Evolutionary conservation across 1,139 yeast genomes (phyloP).

Genomic region (Kodamaea plutei): DNA sequence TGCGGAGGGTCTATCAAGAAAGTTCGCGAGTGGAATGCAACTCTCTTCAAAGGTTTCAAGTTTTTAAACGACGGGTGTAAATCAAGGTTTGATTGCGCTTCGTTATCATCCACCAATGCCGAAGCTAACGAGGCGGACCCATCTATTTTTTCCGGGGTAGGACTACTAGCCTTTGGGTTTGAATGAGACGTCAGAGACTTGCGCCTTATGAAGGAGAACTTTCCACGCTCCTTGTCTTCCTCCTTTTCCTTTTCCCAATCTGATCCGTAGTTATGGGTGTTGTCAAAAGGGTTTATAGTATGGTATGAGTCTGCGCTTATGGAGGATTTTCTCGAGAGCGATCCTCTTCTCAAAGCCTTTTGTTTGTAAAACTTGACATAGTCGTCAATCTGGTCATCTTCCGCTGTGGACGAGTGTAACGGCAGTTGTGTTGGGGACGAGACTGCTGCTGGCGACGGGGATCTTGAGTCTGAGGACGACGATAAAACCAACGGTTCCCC

Average conservation of each 20-base stretch:
- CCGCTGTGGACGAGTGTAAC: not conserved
- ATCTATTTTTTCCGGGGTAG: too few relatives aligned
- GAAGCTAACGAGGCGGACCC: too few relatives aligned
- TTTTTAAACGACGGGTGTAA: slow-evolving; percentile 14
- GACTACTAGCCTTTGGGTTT: slow-evolving; percentile 3
- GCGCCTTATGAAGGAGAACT: slow-evolving; percentile 7
- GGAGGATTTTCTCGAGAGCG: slow-evolving; percentile 9
- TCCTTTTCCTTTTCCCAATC: not conserved
- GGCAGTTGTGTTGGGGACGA: slow-evolving; percentile 46
- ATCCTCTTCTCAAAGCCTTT: slow-evolving; percentile 18
- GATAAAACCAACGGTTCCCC: not conserved
- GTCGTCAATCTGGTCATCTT: slow-evolving; percentile 40
- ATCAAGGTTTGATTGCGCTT: slow-evolving; percentile 3
- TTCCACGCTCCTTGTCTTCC: slow-evolving; percentile 4
- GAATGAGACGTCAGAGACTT: slow-evolving; percentile 2
- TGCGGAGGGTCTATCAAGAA: slow-evolving; percentile 73
- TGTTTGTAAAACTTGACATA: slow-evolving; percentile 51
- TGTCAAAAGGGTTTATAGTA: slow-evolving; percentile 7
- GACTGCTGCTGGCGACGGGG: slow-evolving; percentile 5
- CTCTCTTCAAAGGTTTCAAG: slow-evolving; percentile 53
- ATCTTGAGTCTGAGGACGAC: not conserved
- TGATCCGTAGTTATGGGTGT: not conserved
- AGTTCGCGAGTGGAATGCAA: slow-evolving; percentile 68
- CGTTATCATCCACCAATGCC: slow-evolving; percentile 2
- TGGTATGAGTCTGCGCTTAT: slow-evolving; percentile 3